Percentiles rank a stretch among this genome's conserved stretches.
Conservation (phyloP, 306 rosid species). For the Vigna hirtella region DNA sequence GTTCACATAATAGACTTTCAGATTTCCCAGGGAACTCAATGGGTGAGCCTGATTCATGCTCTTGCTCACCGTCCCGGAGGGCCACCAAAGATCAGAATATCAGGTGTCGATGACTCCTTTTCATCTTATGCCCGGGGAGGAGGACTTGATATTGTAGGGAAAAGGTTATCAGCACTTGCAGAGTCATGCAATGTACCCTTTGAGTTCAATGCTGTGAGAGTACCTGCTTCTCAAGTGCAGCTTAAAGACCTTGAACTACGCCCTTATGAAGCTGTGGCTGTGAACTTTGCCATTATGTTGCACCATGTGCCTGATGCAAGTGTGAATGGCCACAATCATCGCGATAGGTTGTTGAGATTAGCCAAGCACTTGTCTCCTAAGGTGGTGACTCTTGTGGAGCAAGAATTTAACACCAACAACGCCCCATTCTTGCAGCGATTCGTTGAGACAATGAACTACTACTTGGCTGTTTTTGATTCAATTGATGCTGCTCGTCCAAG, state of each 20-base stretch:
- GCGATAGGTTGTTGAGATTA: slow-evolving; percentile 80
- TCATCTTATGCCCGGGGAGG: slow-evolving; percentile 86
- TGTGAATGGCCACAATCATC: slow-evolving; percentile 70
- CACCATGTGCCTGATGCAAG: slow-evolving; percentile 94
- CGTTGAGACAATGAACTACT: slow-evolving; percentile 67
- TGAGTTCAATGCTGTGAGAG: slow-evolving; percentile 74
- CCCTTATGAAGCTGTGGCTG: slow-evolving; percentile 81
- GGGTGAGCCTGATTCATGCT: slow-evolving; percentile 87
- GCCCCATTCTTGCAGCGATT: slow-evolving; percentile 75
- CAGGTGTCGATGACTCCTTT: slow-evolving; percentile 72
- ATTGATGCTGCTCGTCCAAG: slow-evolving; percentile 77
- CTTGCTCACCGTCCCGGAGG: slow-evolving; percentile 84
- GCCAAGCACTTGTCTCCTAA: slow-evolving; percentile 76
- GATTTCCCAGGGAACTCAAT: slow-evolving; percentile 84
- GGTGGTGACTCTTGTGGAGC: slow-evolving; percentile 94
- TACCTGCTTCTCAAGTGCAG: slow-evolving; percentile 63
- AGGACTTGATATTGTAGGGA: slow-evolving; percentile 71
- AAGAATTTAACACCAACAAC: slow-evolving; percentile 70
- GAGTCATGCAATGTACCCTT: slow-evolving; percentile 79
- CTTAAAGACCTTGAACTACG: slow-evolving; percentile 71
- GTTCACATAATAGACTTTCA: slow-evolving; percentile 95
- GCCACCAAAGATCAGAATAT: slow-evolving; percentile 81
- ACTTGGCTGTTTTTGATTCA: slow-evolving; percentile 76
- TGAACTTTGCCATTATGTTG: slow-evolving; percentile 77
- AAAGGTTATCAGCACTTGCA: slow-evolving; percentile 70